A percentile compares a stretch with the other conserved stretches of the same genome.
These are phyloP conservation scores for Tetracentron sinense DNA, from an alignment of 164 flowering plant species.

Conservation along the genomic window DNA sequence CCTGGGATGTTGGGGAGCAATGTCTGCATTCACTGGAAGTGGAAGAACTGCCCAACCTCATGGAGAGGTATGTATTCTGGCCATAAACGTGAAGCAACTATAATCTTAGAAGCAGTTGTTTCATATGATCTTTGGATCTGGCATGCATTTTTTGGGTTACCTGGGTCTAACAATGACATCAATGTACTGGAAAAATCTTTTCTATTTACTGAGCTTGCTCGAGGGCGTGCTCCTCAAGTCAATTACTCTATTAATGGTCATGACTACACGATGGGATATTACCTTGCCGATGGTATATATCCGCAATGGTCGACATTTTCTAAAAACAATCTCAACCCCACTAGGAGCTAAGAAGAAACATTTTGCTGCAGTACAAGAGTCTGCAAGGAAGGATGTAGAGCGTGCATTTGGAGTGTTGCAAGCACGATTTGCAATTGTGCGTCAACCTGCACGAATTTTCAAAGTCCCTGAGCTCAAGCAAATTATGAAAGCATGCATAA, in stretches of 20 bases:
- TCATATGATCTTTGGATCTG: too few relatives aligned
- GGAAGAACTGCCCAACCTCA: not conserved
- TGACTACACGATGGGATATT: not conserved
- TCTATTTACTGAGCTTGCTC: not conserved
- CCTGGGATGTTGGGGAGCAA: slow-evolving; percentile 1
- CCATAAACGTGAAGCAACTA: not conserved
- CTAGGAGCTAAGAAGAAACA: not conserved
- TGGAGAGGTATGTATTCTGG: too few relatives aligned
- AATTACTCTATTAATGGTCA: slow-evolving; percentile 2
- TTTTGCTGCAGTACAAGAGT: too few relatives aligned
- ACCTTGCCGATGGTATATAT: too few relatives aligned
- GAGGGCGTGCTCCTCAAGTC: not conserved
- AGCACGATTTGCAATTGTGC: not conserved
- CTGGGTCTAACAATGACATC: not conserved
- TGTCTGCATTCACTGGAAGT: too few relatives aligned
- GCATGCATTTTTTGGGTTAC: too few relatives aligned
- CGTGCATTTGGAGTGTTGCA: too few relatives aligned
- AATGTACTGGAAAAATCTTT: too few relatives aligned
- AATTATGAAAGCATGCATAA: slow-evolving; percentile 1
- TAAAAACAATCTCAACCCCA: not conserved
- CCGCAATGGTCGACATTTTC: slow-evolving; percentile 1
- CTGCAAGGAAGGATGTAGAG: too few relatives aligned
- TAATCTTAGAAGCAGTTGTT: slow-evolving; percentile 5
- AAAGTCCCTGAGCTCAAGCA: not conserved
- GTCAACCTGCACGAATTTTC: not conserved